These are phyloP conservation scores for Solanum hybrid DNA, from an alignment of 305 asterid genomes.

Conservation along the genomic window DNA sequence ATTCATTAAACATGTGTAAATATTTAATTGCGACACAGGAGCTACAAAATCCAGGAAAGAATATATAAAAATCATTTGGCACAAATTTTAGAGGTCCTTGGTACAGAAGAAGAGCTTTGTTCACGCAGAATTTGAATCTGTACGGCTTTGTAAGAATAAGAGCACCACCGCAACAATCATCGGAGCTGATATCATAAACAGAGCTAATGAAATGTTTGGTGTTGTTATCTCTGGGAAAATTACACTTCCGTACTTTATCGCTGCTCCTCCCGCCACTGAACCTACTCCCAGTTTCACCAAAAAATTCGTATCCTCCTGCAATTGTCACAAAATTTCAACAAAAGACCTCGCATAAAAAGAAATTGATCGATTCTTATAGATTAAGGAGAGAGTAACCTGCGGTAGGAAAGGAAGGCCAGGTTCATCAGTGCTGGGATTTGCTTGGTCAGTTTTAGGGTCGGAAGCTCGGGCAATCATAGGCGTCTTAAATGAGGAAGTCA, in stretches of 20 bases:
- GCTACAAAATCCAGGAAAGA: not conserved
- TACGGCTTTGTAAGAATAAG: conserved; percentile 24
- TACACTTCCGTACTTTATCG: conserved; percentile 30
- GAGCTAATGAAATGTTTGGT: conserved; percentile 26
- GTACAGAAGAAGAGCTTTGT: not conserved
- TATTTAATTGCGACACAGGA: not conserved
- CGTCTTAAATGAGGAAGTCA: not conserved
- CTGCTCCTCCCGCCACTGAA: conserved; percentile 33
- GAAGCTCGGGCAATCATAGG: conserved; percentile 9
- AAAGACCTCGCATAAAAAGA: not conserved
- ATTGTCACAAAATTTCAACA: not conserved
- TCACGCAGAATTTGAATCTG: not conserved
- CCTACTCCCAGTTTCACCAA: conserved; percentile 32
- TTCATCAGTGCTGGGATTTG: not conserved
- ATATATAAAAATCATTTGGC: not conserved
- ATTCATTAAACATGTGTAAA: not conserved
- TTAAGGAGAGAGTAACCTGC: conserved; percentile 9
- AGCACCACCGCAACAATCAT: conserved; percentile 19
- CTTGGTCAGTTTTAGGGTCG: conserved; percentile 14
- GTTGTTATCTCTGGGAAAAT: conserved; percentile 27
- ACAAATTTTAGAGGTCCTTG: not conserved
- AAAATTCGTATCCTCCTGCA: conserved; percentile 24
- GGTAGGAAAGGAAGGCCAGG: conserved; percentile 11
- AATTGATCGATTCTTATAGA: not conserved
- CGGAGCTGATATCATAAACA: conserved; percentile 23